phyloP scores from a whole-genome alignment of 1,284 basidiomycete genomes.

The Ceratobasidium sp. region DNA sequence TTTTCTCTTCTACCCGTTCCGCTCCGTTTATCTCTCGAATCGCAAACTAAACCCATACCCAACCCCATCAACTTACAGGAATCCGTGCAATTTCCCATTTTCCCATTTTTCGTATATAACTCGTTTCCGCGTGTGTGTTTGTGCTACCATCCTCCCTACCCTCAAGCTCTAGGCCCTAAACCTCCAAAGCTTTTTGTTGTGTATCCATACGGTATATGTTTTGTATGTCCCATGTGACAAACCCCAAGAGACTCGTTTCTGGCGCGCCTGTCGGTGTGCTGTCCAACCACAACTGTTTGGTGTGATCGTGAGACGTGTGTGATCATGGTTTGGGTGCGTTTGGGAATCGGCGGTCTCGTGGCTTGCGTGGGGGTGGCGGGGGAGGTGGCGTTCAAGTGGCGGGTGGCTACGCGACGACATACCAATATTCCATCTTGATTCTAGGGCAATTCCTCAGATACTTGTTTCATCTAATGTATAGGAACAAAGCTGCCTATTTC shows the following conservation, averaged over 20 bases:
- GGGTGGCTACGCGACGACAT: no score
- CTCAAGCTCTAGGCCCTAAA: background rate
- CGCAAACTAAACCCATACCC: background rate
- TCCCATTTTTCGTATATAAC: background rate
- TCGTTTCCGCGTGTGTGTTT: no score
- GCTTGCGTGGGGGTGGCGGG: background rate
- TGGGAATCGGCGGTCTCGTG: background rate
- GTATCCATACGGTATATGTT: conserved; percentile 32
- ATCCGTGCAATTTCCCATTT: background rate
- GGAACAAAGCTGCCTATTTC: no score
- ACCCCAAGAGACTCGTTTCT: background rate
- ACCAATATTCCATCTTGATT: no score
- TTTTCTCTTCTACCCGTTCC: background rate
- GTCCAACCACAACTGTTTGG: background rate
- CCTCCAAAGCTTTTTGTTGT: background rate
- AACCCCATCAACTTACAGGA: background rate
- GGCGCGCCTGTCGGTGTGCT: background rate
- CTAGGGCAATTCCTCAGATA: no score
- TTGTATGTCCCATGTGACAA: background rate
- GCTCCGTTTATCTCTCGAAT: background rate
- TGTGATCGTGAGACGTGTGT: background rate
- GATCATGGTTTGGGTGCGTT: background rate
- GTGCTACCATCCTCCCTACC: background rate
- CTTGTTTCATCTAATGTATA: no score
- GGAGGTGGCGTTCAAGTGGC: background rate